Conservation (phyloP, 106 monocot genomes). For the Dendrobium huoshanense region DNA sequence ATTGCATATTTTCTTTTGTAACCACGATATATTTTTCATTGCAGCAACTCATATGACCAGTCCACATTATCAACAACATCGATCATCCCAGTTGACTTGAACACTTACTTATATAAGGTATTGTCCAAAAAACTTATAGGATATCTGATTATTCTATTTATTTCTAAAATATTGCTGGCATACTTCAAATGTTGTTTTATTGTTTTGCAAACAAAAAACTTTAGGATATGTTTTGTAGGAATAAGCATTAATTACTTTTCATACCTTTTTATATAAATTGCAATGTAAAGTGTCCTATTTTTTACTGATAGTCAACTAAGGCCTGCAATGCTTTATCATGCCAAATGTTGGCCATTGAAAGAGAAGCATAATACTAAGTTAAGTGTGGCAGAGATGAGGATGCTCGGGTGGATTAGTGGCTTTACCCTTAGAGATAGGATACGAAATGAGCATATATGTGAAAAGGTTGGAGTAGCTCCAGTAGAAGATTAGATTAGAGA, state of each 20-base stretch:
- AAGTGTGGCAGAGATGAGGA: too few species aligned
- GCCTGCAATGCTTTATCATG: too few species aligned
- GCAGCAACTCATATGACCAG: conserved; percentile 65
- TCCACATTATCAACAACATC: conserved; percentile 72
- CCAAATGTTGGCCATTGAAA: too few species aligned
- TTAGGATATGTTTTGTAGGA: background rate
- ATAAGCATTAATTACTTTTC: background rate
- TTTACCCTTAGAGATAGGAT: too few species aligned
- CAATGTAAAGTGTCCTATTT: background rate
- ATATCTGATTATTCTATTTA: background rate
- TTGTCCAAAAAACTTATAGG: background rate
- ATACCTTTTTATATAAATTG: background rate
- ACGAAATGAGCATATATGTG: too few species aligned
- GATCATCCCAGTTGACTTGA: conserved; percentile 87
- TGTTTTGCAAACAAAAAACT: background rate
- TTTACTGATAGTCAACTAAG: too few species aligned
- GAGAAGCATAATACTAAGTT: too few species aligned
- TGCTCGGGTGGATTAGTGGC: too few species aligned
- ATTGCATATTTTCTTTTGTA: background rate
- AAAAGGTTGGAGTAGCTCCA: too few species aligned
- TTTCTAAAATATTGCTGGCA: background rate
- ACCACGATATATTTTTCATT: conserved; percentile 13
- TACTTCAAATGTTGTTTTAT: background rate
- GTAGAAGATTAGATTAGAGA: too few species aligned
- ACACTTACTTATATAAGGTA: conserved; percentile 81